Conservation (phyloP, 495 filamentous ascomycete genomes). For the Amphirosellinia nigrospora region DNA sequence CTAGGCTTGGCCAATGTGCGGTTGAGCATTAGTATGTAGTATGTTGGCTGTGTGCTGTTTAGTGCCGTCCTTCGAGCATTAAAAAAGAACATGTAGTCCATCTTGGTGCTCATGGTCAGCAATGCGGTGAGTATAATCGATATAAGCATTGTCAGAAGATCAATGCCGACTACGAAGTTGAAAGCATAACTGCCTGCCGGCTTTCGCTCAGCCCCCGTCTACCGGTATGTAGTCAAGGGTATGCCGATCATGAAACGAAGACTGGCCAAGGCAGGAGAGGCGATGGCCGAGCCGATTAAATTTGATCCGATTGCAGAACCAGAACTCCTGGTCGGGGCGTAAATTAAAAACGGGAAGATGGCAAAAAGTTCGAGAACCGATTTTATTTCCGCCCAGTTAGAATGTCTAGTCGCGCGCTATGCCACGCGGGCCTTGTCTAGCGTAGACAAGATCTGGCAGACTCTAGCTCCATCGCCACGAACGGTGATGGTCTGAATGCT, state of each 20-base stretch:
- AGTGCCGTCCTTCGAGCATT: not conserved
- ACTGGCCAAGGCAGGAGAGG: slow-evolving; percentile 7
- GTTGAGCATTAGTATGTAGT: not conserved
- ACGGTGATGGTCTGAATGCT: not conserved
- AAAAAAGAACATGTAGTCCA: not conserved
- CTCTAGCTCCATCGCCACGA: slow-evolving; percentile 12
- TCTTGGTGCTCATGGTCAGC: not conserved
- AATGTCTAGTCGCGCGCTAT: slow-evolving; percentile 8
- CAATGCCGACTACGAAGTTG: not conserved
- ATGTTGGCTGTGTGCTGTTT: not conserved
- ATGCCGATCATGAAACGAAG: slow-evolving; percentile 11
- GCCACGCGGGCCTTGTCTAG: slow-evolving; percentile 10
- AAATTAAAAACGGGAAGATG: not conserved
- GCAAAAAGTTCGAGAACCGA: slow-evolving; percentile 1
- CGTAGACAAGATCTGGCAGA: slow-evolving; percentile 13
- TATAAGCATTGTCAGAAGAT: not conserved
- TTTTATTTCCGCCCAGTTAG: slow-evolving; percentile 4
- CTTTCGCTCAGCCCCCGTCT: not conserved
- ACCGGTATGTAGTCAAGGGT: not conserved
- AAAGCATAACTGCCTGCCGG: slow-evolving; percentile 9
- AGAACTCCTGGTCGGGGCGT: not conserved
- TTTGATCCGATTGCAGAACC: not conserved
- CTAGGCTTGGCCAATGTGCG: slow-evolving; percentile 4
- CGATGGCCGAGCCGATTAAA: not conserved
- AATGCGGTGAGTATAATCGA: slow-evolving; percentile 4